Base-by-base conservation (phyloP, 1,284 basidiomycete species). In the Cutaneotrichosporon sp. region DNA sequence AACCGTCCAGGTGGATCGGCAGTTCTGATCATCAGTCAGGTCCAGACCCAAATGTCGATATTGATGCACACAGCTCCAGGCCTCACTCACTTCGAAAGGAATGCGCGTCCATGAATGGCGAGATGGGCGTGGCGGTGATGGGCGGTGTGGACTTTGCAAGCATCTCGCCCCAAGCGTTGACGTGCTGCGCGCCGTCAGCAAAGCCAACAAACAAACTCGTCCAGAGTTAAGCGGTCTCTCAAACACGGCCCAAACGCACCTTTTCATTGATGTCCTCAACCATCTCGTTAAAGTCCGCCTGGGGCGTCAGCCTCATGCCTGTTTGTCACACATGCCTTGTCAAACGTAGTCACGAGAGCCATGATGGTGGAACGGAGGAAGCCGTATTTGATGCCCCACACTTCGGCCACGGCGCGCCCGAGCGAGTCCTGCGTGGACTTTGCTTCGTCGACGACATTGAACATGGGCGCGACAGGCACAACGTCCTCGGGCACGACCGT, bases 141-240 rank as follows among this genome's bases (percentile, higher is more conserved):
- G 87, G 87, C 37, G 88, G 88, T 45, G 83, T 79, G 15, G 88
- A 86, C 46, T 77, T 80, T 17, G 78, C 77, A 55, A 90, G 79
- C 87, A 94, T 90, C 62, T 87, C 80, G 1, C 83, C 86, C 90
- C 90, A 94, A 5, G 83, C 84, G 56, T 83, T 79, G 40, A 91
- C 85, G 67, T 93, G 90, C 62, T 70, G 53, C 8, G 44, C 8
- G 20, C 42, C 80, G 56, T 70, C 64, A 76, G 62, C 79, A 33
- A 18, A 22, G n/a, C n/a, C n/a, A n/a, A n/a, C n/a, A n/a, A n/a
- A n/a, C n/a, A n/a, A n/a, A n/a, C n/a, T n/a, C n/a, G n/a, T n/a
- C n/a, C n/a, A n/a, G n/a, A n/a, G n/a, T n/a, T n/a, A n/a, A n/a
- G n/a, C n/a, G n/a, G n/a, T n/a, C n/a, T n/a, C n/a, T n/a, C n/a